Conservation (phyloP, 208 protist genomes). For the Blastocrithidia nonstop region DNA sequence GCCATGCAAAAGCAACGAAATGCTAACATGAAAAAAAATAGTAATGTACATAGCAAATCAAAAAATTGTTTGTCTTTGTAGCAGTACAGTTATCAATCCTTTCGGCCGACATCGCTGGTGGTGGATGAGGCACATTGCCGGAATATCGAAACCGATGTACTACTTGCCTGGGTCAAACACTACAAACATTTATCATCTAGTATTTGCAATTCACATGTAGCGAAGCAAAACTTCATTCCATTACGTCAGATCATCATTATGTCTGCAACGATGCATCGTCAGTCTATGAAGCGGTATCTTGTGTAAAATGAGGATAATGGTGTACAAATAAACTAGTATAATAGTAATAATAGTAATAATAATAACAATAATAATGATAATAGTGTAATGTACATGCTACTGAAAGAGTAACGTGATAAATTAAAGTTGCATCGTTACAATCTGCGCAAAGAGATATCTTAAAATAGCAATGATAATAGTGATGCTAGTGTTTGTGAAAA, state of each 20-base stretch:
- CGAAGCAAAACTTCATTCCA: neutral
- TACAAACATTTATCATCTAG: no score
- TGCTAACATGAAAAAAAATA: neutral
- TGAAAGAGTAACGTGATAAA: neutral
- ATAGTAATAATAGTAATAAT: neutral
- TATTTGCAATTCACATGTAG: no score
- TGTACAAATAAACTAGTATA: no score
- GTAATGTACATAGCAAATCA: neutral
- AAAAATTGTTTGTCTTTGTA: neutral
- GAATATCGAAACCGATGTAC: conserved; percentile 48
- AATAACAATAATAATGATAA: neutral
- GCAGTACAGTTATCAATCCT: neutral
- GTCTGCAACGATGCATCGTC: conserved; percentile 45
- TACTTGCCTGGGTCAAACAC: conserved; percentile 38
- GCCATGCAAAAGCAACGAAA: conserved; percentile 10
- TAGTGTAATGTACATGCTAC: neutral
- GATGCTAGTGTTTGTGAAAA: conserved; percentile 8
- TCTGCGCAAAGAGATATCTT: neutral
- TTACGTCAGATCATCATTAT: conserved; percentile 50
- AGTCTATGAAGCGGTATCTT: conserved; percentile 30
- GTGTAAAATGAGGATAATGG: no score
- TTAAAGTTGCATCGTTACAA: neutral
- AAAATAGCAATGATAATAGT: conserved; percentile 3
- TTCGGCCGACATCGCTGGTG: conserved; percentile 49
- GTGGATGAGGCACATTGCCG: conserved; percentile 69